Conservation (phyloP, 768 basidiomycete species). For the Pulveroboletus sp. region DNA sequence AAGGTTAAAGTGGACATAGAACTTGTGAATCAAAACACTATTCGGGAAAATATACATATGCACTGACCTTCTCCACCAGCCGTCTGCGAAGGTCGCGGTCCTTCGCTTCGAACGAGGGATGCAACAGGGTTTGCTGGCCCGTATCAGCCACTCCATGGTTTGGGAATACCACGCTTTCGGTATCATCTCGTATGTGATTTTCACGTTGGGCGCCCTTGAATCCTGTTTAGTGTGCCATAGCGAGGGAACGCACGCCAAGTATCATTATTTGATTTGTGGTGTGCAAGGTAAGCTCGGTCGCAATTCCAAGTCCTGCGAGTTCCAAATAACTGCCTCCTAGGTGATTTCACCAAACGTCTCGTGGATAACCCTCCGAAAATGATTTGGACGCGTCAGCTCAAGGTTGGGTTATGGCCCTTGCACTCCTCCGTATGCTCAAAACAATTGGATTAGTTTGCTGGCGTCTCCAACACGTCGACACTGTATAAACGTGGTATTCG, state of each 20-base stretch:
- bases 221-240: slow-evolving; percentile 33
- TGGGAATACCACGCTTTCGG: slow-evolving; percentile 85
- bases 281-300: slow-evolving; percentile 50
- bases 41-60: neutral
- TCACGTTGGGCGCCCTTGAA: neutral
- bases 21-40: slow-evolving; percentile 45
- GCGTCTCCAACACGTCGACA: slow-evolving; percentile 74
- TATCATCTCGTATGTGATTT: slow-evolving; percentile 57
- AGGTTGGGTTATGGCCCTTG: slow-evolving; percentile 40
- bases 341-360: slow-evolving; percentile 73
- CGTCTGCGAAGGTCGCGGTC: slow-evolving; percentile 74
- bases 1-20: slow-evolving; percentile 73
- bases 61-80: slow-evolving; percentile 37
- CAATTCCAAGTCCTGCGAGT: neutral
- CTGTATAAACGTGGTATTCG: slow-evolving; percentile 79
- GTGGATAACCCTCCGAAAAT: slow-evolving; percentile 65
- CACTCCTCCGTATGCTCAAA: slow-evolving; percentile 4
- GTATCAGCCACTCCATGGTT: slow-evolving; percentile 67
- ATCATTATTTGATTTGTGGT: slow-evolving; percentile 79
- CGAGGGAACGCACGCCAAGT: slow-evolving; percentile 66
- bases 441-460: slow-evolving; percentile 54
- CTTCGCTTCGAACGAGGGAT: slow-evolving; percentile 78
- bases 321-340: slow-evolving; percentile 24
- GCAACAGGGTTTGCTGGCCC: slow-evolving; percentile 76
- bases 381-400: slow-evolving; percentile 77